Base-by-base conservation (phyloP, 2,329 filamentous ascomycete species). In the Fusarium compactum region DNA sequence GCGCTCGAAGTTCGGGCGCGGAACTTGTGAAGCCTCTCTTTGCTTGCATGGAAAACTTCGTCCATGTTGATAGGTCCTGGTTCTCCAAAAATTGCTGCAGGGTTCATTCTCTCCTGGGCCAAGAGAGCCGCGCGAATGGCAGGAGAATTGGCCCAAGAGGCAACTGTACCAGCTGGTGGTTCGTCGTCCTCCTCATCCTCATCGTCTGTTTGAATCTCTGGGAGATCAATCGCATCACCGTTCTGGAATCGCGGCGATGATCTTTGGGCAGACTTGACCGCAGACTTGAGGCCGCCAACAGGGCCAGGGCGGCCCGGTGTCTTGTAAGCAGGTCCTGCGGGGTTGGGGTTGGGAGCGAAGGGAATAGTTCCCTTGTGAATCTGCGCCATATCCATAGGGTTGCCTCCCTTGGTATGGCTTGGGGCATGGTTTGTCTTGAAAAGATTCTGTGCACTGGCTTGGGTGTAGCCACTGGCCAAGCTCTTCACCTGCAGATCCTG, bases 131-230 rank as follows among this genome's bases (percentile, higher is more conserved):
- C 85, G 20, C 91, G 89, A 47, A 99, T 87, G 69, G 93, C 91
- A 14, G 95, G 95, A 5, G 93, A 93, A 76, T 97, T 92, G 7
- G 94, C 94, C 96, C 96, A 99, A 10, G 89, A 88, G 4, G 94
- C 92, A 18, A 93, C 88, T 57, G 76, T 77, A 30, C 81, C 76
- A 2, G 77, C 76, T 25, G 80, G 77, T 82, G 93, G 90, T 50
- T 86, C 80, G 16, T 89, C 87, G 43, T 91, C 88, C 8, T 95
- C 92, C 51, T 95, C 92, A 63, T 97, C 93, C 75, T 97, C 95
- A 30, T 94, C 94, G 78, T 99, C 97, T 2, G 96, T 98, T 69
- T 94, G 90, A 73, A 99, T 98, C 73, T 99, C 96, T 0, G 96
- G 95, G 5, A 99, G 88, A 72, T 96, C 92, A 75, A 99, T 98